Evolutionary conservation across 495 filamentous ascomycete genomes (phyloP), one percentile per base, ranked within the genome.

Genomic region (Aspergillus hancockii): DNA sequence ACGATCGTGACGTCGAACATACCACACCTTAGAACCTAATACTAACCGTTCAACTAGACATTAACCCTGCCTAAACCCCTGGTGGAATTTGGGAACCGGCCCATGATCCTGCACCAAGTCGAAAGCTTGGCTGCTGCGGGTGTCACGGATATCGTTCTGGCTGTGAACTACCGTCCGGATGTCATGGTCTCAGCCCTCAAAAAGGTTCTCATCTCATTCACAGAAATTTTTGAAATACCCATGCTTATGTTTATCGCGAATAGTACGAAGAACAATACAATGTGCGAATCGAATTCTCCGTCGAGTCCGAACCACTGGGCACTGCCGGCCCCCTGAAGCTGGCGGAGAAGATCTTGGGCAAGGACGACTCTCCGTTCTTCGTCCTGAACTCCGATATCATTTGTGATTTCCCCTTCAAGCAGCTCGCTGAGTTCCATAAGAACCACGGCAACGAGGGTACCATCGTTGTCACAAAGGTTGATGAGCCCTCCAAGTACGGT

Each of bases 381-480:
- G 94, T 99, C n/a, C 85, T 99, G 58, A 98, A 98, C 81, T 96
- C 92, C 32, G 94, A 98, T 71, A 85, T 99, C 66, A 98, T 95
- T 73, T 98, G 95, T 84, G 93, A 99, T 55, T 99, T 93, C 75
- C 94, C 94, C 40, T 97, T 98, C 81, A 81, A 89, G 70, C 79
- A 94, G 62, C 88, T 99, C 19, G 90, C 88, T 53, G 89, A 82
- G 0, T 83, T 97, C 85, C 94, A 98, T 85, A 91, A 89, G 74
- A 65, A 75, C 13, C 94, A 99, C 74, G 94, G 94, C 43, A 83
- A 97, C 45, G 94, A 99, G 79, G 94, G 94, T 65, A 99, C 94
- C 59, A 99, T 99, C 69, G 90, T 98, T 23, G 94, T 99, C 54
- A 99, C 94, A 67, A 99, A 99, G 81, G 94, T 99, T 9, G 94